phyloP scores from a whole-genome alignment of 2,329 filamentous ascomycete genomes.

The Fusarium sp. region DNA sequence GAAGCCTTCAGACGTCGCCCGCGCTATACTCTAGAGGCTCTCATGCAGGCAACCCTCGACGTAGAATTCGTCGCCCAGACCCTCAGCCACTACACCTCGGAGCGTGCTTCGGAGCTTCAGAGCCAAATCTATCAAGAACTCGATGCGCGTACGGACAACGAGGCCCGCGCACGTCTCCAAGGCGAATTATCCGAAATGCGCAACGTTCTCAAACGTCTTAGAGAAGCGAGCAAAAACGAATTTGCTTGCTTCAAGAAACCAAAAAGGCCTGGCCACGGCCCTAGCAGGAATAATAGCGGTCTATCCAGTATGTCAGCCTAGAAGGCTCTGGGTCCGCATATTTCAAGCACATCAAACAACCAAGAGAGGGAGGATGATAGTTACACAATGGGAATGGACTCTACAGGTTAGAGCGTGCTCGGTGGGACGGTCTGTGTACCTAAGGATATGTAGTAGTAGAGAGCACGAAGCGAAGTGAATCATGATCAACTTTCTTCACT shows the following conservation, averaged over 20 bases:
- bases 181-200: slow-evolving; percentile 91
- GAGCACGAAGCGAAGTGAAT: slow-evolving; percentile 10
- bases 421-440: neutral
- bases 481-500: slow-evolving; percentile 3
- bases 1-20: slow-evolving; percentile 77
- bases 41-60: slow-evolving; percentile 98
- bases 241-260: slow-evolving; percentile 86
- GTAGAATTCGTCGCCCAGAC: slow-evolving; percentile 98
- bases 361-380: slow-evolving; percentile 20
- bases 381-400: slow-evolving; percentile 5
- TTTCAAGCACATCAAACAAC: neutral
- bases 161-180: slow-evolving; percentile 82
- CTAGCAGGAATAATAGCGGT: slow-evolving; percentile 50
- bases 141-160: slow-evolving; percentile 88
- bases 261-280: slow-evolving; percentile 57
- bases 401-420: neutral
- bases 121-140: slow-evolving; percentile 92
- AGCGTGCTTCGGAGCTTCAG: slow-evolving; percentile 83
- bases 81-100: slow-evolving; percentile 87
- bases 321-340: slow-evolving; percentile 22
- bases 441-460: slow-evolving; percentile 8
- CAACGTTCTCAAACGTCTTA: slow-evolving; percentile 82
- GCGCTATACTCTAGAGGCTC: slow-evolving; percentile 79
- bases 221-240: slow-evolving; percentile 84
- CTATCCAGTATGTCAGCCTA: slow-evolving; percentile 44